Evolutionary conservation across 805 yeast species (phyloP).

Genomic region (Kodamaea laetipori): DNA sequence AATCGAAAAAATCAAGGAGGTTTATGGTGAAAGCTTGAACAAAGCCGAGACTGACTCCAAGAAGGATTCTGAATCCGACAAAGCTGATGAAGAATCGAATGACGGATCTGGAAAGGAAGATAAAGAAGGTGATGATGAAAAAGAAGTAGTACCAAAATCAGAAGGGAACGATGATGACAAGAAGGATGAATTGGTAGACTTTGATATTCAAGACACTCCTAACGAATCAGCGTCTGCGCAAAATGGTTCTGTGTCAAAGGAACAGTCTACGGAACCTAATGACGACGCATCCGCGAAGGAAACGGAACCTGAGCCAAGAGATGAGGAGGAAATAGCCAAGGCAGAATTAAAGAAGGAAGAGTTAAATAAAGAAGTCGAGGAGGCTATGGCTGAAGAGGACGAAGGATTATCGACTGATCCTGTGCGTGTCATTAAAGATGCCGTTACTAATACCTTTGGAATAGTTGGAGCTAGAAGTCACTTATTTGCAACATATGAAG

Average conservation of each 20-base stretch:
- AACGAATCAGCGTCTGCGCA: background rate
- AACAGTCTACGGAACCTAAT: background rate
- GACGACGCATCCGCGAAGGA: slow-evolving; percentile 5
- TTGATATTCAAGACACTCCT: slow-evolving; percentile 1
- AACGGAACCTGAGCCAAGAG: slow-evolving; percentile 22
- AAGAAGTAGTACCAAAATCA: slow-evolving; percentile 4
- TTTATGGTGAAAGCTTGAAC: slow-evolving; percentile 22
- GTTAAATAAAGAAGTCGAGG: slow-evolving; percentile 11
- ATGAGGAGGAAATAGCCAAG: slow-evolving; percentile 18
- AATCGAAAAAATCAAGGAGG: slow-evolving; percentile 37
- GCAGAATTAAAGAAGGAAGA: slow-evolving; percentile 16
- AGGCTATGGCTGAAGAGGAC: slow-evolving; percentile 19
- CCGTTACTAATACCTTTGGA: slow-evolving; percentile 71
- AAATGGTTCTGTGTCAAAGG: slow-evolving; percentile 7
- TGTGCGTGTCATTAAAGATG: slow-evolving; percentile 48
- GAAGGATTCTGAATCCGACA: slow-evolving; percentile 13
- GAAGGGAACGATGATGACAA: slow-evolving; percentile 7
- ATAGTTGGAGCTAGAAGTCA: slow-evolving; percentile 77
- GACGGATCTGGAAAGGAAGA: slow-evolving; percentile 5
- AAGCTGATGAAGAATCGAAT: slow-evolving; percentile 12
- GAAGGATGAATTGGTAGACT: slow-evolving; percentile 6
- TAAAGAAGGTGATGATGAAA: slow-evolving; percentile 8
- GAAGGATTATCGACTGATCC: slow-evolving; percentile 1
- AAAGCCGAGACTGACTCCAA: slow-evolving; percentile 2
- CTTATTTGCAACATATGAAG: slow-evolving; percentile 77